These are phyloP conservation scores for Pestalotiopsis sp. DNA, from an alignment of 2,329 filamentous ascomycete species.

Conservation along the genomic window DNA sequence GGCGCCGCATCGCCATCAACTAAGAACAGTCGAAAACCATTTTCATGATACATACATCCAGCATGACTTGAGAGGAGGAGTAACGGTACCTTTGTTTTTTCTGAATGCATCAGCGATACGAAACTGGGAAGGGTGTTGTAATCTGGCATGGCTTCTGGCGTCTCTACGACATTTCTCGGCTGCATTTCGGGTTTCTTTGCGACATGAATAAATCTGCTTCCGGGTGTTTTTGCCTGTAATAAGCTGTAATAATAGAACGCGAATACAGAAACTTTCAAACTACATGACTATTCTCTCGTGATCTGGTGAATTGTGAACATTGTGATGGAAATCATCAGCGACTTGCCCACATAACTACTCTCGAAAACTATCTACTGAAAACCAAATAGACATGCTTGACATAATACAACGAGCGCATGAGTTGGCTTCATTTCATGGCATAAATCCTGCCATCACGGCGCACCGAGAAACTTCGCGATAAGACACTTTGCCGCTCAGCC, in stretches of 20 bases:
- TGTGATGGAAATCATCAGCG: too few relatives aligned
- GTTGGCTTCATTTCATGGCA: too few relatives aligned
- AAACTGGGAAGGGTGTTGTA: not conserved
- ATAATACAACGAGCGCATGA: too few relatives aligned
- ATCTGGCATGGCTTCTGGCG: not conserved
- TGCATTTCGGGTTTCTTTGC: not conserved
- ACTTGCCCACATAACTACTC: too few relatives aligned
- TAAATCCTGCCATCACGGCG: too few relatives aligned
- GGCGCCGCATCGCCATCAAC: slow-evolving; percentile 56
- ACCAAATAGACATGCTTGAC: too few relatives aligned
- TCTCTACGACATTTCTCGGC: not conserved
- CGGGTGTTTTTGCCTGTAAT: not conserved
- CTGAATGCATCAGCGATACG: not conserved
- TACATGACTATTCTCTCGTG: not conserved
- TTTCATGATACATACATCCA: not conserved
- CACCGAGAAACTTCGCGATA: too few relatives aligned
- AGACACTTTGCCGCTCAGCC: too few relatives aligned
- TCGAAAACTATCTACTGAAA: too few relatives aligned
- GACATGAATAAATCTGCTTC: not conserved
- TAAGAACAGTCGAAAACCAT: slow-evolving; percentile 32
- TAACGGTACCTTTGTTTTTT: not conserved
- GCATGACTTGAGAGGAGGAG: not conserved
- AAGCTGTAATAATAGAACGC: not conserved
- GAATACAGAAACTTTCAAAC: not conserved
- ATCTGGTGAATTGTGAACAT: not conserved